phyloP scores from a whole-genome alignment of 2,329 filamentous ascomycete genomes.

The Sordariomycetes sp. region DNA sequence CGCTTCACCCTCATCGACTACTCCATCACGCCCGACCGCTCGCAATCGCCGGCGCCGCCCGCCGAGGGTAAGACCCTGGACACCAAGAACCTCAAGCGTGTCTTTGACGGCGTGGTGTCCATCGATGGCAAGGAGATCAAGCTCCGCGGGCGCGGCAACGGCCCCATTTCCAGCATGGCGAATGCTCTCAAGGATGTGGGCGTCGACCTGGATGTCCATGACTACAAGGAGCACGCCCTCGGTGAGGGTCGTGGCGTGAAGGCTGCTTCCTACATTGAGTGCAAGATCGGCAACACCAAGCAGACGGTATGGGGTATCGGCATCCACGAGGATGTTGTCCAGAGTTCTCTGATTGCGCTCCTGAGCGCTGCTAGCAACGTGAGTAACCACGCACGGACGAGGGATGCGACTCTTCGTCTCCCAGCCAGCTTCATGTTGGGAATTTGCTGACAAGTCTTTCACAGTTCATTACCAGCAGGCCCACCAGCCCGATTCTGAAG shows the following conservation, averaged over 20 bases:
- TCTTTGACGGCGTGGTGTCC: conserved; percentile 77
- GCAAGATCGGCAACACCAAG: conserved; percentile 56
- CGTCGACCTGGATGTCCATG: conserved; percentile 80
- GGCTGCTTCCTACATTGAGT: conserved; percentile 94
- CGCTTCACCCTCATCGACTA: conserved; percentile 87
- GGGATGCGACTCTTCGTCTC: conserved; percentile 48
- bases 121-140: conserved; percentile 74
- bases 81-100: conserved; percentile 67
- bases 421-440: neutral
- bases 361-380: conserved; percentile 80
- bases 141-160: conserved; percentile 75
- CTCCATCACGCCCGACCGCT: conserved; percentile 78
- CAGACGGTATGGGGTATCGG: conserved; percentile 84
- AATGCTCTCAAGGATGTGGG: conserved; percentile 71
- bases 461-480: conserved; percentile 65
- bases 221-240: conserved; percentile 96
- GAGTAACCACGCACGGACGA: conserved; percentile 37
- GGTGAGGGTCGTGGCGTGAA: conserved; percentile 73
- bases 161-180: conserved; percentile 81
- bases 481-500: conserved; percentile 57
- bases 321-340: conserved; percentile 86
- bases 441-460: conserved; percentile 2
- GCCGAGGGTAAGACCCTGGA: conserved; percentile 63
- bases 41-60: conserved; percentile 65
- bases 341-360: conserved; percentile 78